Conservation (phyloP, 148 eudicot species). For the Salicornia ramosissima region DNA sequence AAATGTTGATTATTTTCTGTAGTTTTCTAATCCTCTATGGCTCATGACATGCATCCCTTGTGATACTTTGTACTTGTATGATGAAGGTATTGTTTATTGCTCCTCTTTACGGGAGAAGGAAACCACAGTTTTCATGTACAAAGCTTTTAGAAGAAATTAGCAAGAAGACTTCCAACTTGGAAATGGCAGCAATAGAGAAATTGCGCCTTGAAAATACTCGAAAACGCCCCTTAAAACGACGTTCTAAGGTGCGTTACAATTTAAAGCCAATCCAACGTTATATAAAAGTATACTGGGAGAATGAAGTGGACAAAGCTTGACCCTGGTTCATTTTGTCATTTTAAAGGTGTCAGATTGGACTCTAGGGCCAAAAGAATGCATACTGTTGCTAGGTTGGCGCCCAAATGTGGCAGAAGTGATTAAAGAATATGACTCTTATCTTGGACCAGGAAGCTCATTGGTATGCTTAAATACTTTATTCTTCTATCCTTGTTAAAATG, state of each 20-base stretch:
- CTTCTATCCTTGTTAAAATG: neutral
- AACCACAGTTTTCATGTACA: slow-evolving; percentile 40
- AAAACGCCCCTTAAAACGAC: slow-evolving; percentile 48
- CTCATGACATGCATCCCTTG: neutral
- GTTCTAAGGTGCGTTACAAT: slow-evolving; percentile 58
- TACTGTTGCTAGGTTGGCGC: slow-evolving; percentile 92
- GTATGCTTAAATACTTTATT: slow-evolving; percentile 35
- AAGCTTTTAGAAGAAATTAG: slow-evolving; percentile 28
- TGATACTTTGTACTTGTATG: slow-evolving; percentile 14
- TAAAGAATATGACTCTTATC: slow-evolving; percentile 80
- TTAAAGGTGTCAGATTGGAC: slow-evolving; percentile 64
- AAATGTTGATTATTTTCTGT: neutral
- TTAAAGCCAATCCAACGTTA: neutral
- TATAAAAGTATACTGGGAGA: neutral
- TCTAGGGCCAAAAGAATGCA: slow-evolving; percentile 73
- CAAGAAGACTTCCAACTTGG: slow-evolving; percentile 25
- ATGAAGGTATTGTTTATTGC: slow-evolving; percentile 77
- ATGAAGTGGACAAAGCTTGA: neutral
- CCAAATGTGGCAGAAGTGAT: slow-evolving; percentile 78
- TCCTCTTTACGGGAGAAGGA: slow-evolving; percentile 60
- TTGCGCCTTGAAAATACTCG: slow-evolving; percentile 43
- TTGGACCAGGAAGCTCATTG: slow-evolving; percentile 95
- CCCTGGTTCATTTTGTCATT: slow-evolving; percentile 3
- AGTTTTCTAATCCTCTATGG: neutral
- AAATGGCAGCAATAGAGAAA: slow-evolving; percentile 36